Evolutionary conservation across 805 yeast species (phyloP).

Genomic region (Cyberlindnera sargentensis): DNA sequence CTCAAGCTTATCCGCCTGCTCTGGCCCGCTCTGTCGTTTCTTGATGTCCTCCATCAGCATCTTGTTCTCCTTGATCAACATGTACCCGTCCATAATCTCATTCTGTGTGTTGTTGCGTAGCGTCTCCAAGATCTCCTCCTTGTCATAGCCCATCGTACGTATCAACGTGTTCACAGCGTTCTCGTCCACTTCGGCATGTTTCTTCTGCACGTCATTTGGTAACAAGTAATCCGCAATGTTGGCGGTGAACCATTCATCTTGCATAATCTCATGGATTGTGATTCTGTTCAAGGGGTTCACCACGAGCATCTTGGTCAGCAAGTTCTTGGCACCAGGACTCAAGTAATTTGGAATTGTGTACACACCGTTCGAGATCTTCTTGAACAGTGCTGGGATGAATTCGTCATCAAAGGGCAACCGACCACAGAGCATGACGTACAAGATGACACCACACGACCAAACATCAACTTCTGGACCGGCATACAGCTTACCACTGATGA

Average conservation of each 20-base stretch:
- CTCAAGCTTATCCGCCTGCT: conserved; percentile 42
- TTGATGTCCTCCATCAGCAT: conserved; percentile 61
- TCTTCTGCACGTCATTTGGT: conserved; percentile 38
- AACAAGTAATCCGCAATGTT: conserved; percentile 74
- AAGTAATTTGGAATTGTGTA: conserved; percentile 84
- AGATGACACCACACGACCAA: conserved; percentile 94
- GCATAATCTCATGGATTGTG: conserved; percentile 85
- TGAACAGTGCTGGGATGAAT: conserved; percentile 88
- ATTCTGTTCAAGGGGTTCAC: conserved; percentile 93
- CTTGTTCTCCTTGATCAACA: conserved; percentile 73
- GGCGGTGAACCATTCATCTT: conserved; percentile 88
- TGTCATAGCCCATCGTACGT: conserved; percentile 83
- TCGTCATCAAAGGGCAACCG: conserved; percentile 95
- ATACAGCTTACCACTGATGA: conserved; percentile 85
- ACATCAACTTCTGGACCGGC: conserved; percentile 99
- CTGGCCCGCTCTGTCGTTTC: background rate
- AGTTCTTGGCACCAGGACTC: conserved; percentile 75
- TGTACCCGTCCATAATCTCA: conserved; percentile 83
- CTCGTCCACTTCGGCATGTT: conserved; percentile 45
- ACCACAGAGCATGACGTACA: conserved; percentile 94
- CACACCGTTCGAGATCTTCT: conserved; percentile 88
- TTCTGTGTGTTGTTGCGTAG: conserved; percentile 51
- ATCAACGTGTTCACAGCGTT: conserved; percentile 68
- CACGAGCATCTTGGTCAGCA: conserved; percentile 84
- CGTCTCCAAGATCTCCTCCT: conserved; percentile 74